phyloP scores from a whole-genome alignment of 306 rosid genomes.

The Sindora glabra region DNA sequence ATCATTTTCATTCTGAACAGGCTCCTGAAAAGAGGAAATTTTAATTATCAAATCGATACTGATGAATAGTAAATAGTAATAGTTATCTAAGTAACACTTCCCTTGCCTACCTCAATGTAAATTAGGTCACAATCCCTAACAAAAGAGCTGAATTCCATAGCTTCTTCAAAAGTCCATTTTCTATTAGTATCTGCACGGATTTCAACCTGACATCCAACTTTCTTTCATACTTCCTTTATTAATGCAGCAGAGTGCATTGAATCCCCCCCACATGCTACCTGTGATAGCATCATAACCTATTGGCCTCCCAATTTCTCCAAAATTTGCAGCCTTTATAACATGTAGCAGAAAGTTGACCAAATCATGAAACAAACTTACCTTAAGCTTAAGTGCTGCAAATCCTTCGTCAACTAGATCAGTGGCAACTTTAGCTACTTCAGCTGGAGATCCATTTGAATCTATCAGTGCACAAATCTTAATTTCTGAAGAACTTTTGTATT shows the following conservation, averaged over 20 bases:
- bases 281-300: constrained; percentile 16
- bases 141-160: constrained; percentile 65
- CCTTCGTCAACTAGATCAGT: constrained; percentile 67
- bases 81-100: background rate
- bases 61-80: background rate
- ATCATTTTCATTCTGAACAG: constrained; percentile 69
- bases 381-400: constrained; percentile 76
- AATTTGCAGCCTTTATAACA: background rate
- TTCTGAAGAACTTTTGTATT: constrained; percentile 24
- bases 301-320: constrained; percentile 9
- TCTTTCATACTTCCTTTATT: constrained; percentile 70
- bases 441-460: constrained; percentile 59
- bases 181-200: constrained; percentile 90
- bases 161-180: constrained; percentile 84
- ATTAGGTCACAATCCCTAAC: constrained; percentile 74
- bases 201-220: constrained; percentile 56
- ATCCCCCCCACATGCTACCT: constrained; percentile 74
- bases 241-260: constrained; percentile 63
- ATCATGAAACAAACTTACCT: constrained; percentile 35
- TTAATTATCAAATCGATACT: too few relatives aligned
- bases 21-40: constrained; percentile 64
- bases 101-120: constrained; percentile 68
- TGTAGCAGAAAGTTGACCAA: background rate
- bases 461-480: constrained; percentile 74
- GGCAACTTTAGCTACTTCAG: constrained; percentile 69